Conservation (phyloP, 2,329 filamentous ascomycete genomes). For the Dendrostoma leiphaemia region DNA sequence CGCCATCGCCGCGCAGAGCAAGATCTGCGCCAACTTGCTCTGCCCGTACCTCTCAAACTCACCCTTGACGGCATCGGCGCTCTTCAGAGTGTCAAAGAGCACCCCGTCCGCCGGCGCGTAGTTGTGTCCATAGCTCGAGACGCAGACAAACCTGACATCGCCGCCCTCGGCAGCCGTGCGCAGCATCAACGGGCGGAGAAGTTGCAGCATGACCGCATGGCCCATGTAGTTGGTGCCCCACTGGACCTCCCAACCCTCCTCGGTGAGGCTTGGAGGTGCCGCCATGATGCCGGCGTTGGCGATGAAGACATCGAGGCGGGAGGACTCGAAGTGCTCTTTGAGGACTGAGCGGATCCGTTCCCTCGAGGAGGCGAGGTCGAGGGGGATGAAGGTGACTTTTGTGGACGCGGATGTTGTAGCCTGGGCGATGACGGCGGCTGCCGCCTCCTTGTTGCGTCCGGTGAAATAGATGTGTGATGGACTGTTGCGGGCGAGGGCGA, state of each 20-base stretch:
- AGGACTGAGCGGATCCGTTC: not conserved
- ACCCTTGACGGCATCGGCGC: slow-evolving; percentile 17
- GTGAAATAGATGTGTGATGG: slow-evolving; percentile 52
- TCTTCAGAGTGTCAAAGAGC: slow-evolving; percentile 27
- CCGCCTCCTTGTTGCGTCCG: slow-evolving; percentile 45
- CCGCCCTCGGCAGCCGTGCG: slow-evolving; percentile 24
- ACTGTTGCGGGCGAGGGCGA: slow-evolving; percentile 38
- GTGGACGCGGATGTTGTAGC: not conserved
- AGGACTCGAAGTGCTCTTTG: not conserved
- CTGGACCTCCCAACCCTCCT: slow-evolving; percentile 47
- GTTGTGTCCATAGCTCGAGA: slow-evolving; percentile 27
- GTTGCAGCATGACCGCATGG: slow-evolving; percentile 41
- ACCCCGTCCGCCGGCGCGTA: slow-evolving; percentile 24
- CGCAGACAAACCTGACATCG: slow-evolving; percentile 28
- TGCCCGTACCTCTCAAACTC: slow-evolving; percentile 26
- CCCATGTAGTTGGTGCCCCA: slow-evolving; percentile 49
- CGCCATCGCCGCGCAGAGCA: slow-evolving; percentile 26
- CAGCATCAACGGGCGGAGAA: slow-evolving; percentile 29
- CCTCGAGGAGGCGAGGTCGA: slow-evolving; percentile 50
- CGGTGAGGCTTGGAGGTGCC: slow-evolving; percentile 31
- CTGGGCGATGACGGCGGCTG: slow-evolving; percentile 33
- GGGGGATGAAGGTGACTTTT: slow-evolving; percentile 24
- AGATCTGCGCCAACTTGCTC: slow-evolving; percentile 29
- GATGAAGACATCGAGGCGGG: not conserved
- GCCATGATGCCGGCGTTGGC: slow-evolving; percentile 44